Conservation (phyloP, 192 early-diverging fungal species). For the Glomus cerebriforme region DNA sequence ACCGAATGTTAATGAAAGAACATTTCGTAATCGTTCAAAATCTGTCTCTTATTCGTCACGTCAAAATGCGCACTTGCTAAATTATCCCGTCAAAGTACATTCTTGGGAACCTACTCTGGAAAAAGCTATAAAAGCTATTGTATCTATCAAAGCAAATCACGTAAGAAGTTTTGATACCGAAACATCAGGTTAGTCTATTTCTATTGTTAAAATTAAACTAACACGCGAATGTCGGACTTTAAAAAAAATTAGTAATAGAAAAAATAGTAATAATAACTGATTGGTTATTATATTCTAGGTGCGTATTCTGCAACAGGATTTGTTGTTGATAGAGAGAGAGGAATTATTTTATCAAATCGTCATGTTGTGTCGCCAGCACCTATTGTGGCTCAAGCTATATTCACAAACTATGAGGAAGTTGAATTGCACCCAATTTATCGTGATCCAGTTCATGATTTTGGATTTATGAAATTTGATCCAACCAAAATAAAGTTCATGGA, state of each 20-base stretch:
- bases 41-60: constrained; percentile 8
- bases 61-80: background rate
- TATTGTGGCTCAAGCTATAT: constrained; percentile 71
- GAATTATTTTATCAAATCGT: constrained; percentile 77
- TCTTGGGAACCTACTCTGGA: constrained; percentile 74
- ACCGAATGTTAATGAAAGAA: background rate
- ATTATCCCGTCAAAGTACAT: background rate
- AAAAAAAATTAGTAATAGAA: no score
- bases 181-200: constrained; percentile 60
- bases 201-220: background rate
- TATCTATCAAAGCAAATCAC: constrained; percentile 76
- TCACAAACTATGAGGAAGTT: constrained; percentile 78
- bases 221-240: background rate
- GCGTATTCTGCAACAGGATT: constrained; percentile 72
- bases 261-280: background rate
- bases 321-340: constrained; percentile 72
- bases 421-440: constrained; percentile 72
- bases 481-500: constrained; percentile 69
- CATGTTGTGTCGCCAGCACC: constrained; percentile 79
- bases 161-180: constrained; percentile 81
- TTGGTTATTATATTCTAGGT: constrained; percentile 34
- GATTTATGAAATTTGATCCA: constrained; percentile 76
- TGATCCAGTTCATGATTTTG: constrained; percentile 86
- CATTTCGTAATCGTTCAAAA: constrained; percentile 9
- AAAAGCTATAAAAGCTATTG: constrained; percentile 71